Evolutionary conservation across 1,284 basidiomycete species (phyloP).

Genomic region (Coniferiporia weirii): DNA sequence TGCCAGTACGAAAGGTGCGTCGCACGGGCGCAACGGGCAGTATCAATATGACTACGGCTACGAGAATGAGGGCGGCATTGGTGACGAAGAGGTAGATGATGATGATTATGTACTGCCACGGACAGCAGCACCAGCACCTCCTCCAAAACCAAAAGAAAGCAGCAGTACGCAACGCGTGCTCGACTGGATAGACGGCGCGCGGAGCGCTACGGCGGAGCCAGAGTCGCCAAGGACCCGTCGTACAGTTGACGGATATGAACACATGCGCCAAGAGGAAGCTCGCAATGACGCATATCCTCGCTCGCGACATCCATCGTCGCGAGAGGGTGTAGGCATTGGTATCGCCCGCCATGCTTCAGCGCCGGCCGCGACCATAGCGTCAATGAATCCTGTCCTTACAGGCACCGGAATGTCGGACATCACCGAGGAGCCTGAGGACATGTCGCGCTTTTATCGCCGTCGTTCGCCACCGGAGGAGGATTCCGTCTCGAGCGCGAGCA

Average conservation of each 20-base stretch:
- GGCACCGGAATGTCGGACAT: background rate
- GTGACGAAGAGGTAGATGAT: background rate
- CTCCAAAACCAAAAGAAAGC: background rate
- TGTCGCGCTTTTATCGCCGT: background rate
- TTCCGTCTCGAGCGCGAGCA: background rate
- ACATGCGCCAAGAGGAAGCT: background rate
- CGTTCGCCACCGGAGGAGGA: background rate
- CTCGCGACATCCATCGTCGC: background rate
- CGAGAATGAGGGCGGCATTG: background rate
- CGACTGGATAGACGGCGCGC: conserved; percentile 1
- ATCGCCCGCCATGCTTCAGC: background rate
- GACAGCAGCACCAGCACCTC: background rate
- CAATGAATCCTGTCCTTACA: background rate
- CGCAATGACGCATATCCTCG: background rate
- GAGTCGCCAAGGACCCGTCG: background rate
- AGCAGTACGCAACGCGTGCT: conserved; percentile 6
- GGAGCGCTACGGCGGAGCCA: background rate
- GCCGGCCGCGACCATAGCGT: background rate
- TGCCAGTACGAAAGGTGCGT: background rate
- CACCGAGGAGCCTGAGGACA: conserved; percentile 12
- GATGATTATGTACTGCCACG: conserved; percentile 1
- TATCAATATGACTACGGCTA: background rate
- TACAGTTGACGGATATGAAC: background rate
- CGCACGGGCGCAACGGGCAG: background rate
- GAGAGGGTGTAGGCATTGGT: background rate